Evolutionary conservation across 2,329 filamentous ascomycete species (phyloP).

Genomic region (Waltergamsia citrina): DNA sequence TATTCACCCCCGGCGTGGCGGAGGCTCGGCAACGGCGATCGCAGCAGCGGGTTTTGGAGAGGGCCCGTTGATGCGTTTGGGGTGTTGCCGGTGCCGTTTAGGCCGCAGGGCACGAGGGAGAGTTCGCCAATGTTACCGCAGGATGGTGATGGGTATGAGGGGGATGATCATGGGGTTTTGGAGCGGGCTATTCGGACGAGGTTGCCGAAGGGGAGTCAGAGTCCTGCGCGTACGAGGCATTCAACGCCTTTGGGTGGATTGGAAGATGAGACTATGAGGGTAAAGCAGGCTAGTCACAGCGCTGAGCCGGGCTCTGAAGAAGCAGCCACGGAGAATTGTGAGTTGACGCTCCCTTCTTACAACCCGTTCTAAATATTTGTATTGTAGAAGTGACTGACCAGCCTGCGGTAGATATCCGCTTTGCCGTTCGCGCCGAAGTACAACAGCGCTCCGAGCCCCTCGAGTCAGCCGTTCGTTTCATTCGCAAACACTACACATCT

Average conservation of each 20-base stretch:
- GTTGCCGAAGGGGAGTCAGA: slow-evolving; percentile 44
- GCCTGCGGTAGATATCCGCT: slow-evolving; percentile 90
- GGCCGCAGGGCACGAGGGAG: slow-evolving; percentile 7
- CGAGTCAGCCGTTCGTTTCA: slow-evolving; percentile 57
- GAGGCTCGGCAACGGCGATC: slow-evolving; percentile 49
- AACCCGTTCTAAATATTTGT: neutral
- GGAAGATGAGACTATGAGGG: slow-evolving; percentile 20
- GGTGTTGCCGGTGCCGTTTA: slow-evolving; percentile 14
- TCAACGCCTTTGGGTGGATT: slow-evolving; percentile 37
- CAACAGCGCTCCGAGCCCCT: slow-evolving; percentile 81
- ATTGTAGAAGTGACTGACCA: slow-evolving; percentile 1
- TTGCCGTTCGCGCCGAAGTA: slow-evolving; percentile 79
- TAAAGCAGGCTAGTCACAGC: slow-evolving; percentile 19
- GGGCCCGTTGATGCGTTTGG: slow-evolving; percentile 41
- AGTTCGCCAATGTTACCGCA: slow-evolving; percentile 11
- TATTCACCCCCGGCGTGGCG: slow-evolving; percentile 54
- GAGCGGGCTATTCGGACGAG: slow-evolving; percentile 44
- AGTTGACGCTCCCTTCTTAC: slow-evolving; percentile 13
- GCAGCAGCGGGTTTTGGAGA: slow-evolving; percentile 52
- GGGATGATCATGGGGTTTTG: slow-evolving; percentile 30
- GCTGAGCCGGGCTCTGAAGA: slow-evolving; percentile 15
- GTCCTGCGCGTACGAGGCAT: slow-evolving; percentile 40
- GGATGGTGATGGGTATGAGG: slow-evolving; percentile 20
- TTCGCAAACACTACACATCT: slow-evolving; percentile 48
- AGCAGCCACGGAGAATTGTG: slow-evolving; percentile 38